Conservation (phyloP, 1,139 yeast species). For the Taiozyma sp. region DNA sequence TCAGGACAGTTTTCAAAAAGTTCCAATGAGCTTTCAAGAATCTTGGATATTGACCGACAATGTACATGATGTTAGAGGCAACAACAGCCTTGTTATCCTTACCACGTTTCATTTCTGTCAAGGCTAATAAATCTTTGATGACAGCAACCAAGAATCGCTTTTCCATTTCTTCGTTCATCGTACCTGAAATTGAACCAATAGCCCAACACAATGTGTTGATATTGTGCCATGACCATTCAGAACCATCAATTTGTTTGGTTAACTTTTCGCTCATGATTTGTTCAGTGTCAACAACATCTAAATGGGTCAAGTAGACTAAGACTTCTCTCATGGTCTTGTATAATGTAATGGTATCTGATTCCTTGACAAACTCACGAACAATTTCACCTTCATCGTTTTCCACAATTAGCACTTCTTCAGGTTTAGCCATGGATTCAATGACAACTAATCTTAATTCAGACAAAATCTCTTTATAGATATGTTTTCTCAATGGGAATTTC, state of each 20-base stretch:
- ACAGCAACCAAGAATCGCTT: conserved; percentile 89
- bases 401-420: conserved; percentile 94
- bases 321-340: conserved; percentile 96
- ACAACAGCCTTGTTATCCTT: conserved; percentile 98
- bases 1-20: conserved; percentile 90
- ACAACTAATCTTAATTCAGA: conserved; percentile 83
- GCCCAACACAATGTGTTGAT: conserved; percentile 99
- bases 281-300: conserved; percentile 92
- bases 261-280: conserved; percentile 88
- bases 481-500: conserved; percentile 78
- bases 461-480: conserved; percentile 67
- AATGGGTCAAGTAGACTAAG: conserved; percentile 88
- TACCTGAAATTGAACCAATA: conserved; percentile 96
- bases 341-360: conserved; percentile 91
- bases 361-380: conserved; percentile 95
- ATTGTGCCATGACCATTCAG: conserved; percentile 99
- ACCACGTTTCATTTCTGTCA: conserved; percentile 95
- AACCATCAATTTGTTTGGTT: conserved; percentile 88
- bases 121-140: conserved; percentile 81
- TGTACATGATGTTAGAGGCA: conserved; percentile 98
- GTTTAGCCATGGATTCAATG: conserved; percentile 96
- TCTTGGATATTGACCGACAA: conserved; percentile 98
- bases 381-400: conserved; percentile 99
- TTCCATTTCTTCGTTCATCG: conserved; percentile 98
- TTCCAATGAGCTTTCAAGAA: conserved; percentile 98